phyloP scores from a whole-genome alignment of 805 yeast genomes.

The Zygoascus flipseniorum region DNA sequence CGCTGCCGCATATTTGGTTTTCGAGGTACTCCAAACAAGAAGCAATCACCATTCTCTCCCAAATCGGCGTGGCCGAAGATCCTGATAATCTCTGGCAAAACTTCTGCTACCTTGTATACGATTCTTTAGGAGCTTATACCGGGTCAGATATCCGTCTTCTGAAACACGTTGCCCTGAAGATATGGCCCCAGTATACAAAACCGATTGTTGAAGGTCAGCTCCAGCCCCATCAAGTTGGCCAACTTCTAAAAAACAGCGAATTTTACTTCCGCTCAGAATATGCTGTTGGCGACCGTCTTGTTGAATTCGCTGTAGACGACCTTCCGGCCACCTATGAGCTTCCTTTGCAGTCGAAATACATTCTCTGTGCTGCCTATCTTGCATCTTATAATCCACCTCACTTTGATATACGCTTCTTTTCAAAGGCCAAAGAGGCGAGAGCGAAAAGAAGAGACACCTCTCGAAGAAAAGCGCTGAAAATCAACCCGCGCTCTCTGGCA shows the following conservation, averaged over 20 bases:
- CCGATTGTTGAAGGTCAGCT: conserved; percentile 15
- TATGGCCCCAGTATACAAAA: conserved; percentile 28
- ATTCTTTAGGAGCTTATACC: conserved; percentile 35
- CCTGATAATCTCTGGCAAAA: background rate
- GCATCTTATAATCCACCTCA: conserved; percentile 71
- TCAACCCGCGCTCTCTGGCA: conserved; percentile 56
- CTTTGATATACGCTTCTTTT: conserved; percentile 61
- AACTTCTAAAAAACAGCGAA: conserved; percentile 18
- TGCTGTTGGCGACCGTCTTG: conserved; percentile 14
- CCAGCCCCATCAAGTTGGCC: conserved; percentile 14
- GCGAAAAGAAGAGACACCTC: conserved; percentile 32
- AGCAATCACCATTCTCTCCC: conserved; percentile 28
- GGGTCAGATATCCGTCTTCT: conserved; percentile 34
- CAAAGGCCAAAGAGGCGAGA: conserved; percentile 47
- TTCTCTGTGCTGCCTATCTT: conserved; percentile 73
- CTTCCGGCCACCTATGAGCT: conserved; percentile 32
- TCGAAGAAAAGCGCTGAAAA: conserved; percentile 37
- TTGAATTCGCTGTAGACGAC: conserved; percentile 10
- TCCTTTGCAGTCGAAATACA: conserved; percentile 53
- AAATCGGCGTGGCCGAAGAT: background rate
- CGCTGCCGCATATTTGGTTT: conserved; percentile 39
- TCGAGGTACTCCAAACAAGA: conserved; percentile 35
- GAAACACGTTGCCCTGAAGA: conserved; percentile 17
- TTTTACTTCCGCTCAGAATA: conserved; percentile 21
- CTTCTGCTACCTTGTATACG: conserved; percentile 36